Evolutionary conservation across 768 basidiomycete genomes (phyloP), one percentile per base, ranked within the genome.

Genomic region (Amylocystis lapponica): DNA sequence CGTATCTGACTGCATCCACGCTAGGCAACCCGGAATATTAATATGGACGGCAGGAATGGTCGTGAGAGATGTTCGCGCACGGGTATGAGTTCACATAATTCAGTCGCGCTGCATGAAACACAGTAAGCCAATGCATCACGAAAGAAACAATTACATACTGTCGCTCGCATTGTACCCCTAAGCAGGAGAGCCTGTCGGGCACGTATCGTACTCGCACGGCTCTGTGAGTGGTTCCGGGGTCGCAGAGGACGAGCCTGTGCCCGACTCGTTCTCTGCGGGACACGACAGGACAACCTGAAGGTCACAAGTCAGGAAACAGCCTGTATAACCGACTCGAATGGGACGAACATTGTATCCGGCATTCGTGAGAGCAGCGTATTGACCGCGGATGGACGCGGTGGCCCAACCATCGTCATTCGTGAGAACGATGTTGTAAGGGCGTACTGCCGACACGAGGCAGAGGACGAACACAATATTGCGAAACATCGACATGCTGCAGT

Each of bases 81-180:
- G 64, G 64, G 53, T 58, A 66, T 1, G 59, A 55, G 44, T 66
- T 65, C 20, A 66, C 65, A 45, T 61, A 66, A 55, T 65, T 66
- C 35, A 64, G 36, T 14, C 51, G 50, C 11, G 59, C 61, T 64
- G 36, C 19, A 19, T 36, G 10, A 10, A 7, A 20, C 37, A 12
- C n/a, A 16, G 13, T 10, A 43, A 16, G 23, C 11, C 8, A 23
- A 17, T 5, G 11, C 20, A 14, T 25, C 16, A 17, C 5, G 7
- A 30, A 13, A 27, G 5, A 4, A 30, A 9, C 22, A 6, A 2
- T 20, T 10, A 55, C 70, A 46, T 36, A 70, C 70, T 43, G 48
- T 75, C 60, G 32, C 34, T 57, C 11, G 58, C 41, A 39, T 63
- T 58, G 38, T 47, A 52, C 0, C 65, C 65, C 19, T 50, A 47